A percentile compares a stretch with the other conserved stretches of the same genome.
These are phyloP conservation scores for Phytopythium chamaehyphon DNA, from an alignment of 352 stramenopile species.

Conservation along the genomic window DNA sequence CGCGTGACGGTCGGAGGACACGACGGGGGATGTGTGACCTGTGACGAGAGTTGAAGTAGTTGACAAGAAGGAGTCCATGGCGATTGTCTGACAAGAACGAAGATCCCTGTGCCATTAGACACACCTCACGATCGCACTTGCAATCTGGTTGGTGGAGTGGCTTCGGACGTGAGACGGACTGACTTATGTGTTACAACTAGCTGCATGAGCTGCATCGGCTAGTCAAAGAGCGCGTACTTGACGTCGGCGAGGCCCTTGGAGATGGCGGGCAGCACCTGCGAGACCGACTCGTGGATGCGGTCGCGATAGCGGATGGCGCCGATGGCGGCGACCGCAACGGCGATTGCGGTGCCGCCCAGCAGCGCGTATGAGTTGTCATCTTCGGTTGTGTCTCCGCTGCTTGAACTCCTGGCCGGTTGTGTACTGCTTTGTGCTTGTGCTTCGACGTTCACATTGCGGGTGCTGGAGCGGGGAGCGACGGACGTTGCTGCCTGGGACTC, in stretches of 20 bases:
- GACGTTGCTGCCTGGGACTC: background rate
- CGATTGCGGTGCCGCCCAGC: constrained; percentile 47
- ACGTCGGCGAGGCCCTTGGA: constrained; percentile 56
- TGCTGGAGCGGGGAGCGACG: background rate
- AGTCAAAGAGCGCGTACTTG: constrained; percentile 61
- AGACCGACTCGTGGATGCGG: constrained; percentile 39
- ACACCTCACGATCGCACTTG: too few species aligned
- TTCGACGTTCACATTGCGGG: background rate
- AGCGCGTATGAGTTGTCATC: constrained; percentile 35
- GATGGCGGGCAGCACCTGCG: constrained; percentile 37
- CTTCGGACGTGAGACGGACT: too few species aligned
- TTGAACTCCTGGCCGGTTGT: background rate
- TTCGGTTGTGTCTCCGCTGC: background rate
- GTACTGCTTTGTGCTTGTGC: background rate
- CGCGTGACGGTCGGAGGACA: too few species aligned
- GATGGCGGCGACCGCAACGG: constrained; percentile 36
- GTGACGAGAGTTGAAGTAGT: too few species aligned
- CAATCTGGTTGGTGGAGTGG: too few species aligned
- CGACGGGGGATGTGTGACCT: too few species aligned
- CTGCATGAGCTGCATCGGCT: too few species aligned
- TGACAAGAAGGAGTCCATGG: too few species aligned
- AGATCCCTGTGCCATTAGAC: too few species aligned
- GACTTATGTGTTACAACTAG: too few species aligned
- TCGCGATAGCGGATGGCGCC: constrained; percentile 46
- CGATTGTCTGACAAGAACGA: too few species aligned